Base-by-base conservation (phyloP, 2,329 filamentous ascomycete species). In the Metarhizium humberi region DNA sequence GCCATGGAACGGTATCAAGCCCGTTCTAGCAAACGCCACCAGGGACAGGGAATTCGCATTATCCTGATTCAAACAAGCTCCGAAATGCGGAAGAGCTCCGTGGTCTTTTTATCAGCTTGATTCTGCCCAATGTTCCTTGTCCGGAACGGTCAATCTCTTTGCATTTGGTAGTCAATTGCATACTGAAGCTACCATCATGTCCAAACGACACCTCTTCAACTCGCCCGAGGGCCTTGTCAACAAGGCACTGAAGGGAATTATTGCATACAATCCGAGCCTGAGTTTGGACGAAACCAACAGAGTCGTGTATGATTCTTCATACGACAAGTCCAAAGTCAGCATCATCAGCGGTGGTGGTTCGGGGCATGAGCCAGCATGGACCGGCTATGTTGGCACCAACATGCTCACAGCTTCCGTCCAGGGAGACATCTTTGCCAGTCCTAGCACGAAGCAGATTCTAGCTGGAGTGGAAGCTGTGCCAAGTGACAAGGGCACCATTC, bases 391-490 rank as follows among this genome's bases (percentile, higher is more conserved):
- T 2, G 83, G 83, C 54, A 65, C 69, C 55, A 83, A 82, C 64
- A 74, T 85, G 69, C 75, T 86, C n/a, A 74, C 80, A 2, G 81
- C 81, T 4, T 78, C 81, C 5, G 82, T 82, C 4, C 76, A 75
- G 4, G 83, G 83, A 47, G 80, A 84, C 62, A 79, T 86, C 59
- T 86, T 86, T 60, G 82, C 83, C 16, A 81, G 77, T 6, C 83
- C 83, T 0, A 82, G 78, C 56, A 82, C 82, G 11, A 81, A 79
- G 57, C 83, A 86, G 67, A 82, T 86, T 55, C 66, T 84, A 8
- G 77, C 81, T 1, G 82, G 76, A 6, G 76, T 86, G 45, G 76
- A 79, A 52, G 73, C 74, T 49, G 78, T 76, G 11, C 79, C 76
- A n/a, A 82, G 73, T 32, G 72, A 75, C 38, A 72, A 71, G 62